Evolutionary conservation across 345 rosid genomes (phyloP).

Genomic region (Acer campestre): DNA sequence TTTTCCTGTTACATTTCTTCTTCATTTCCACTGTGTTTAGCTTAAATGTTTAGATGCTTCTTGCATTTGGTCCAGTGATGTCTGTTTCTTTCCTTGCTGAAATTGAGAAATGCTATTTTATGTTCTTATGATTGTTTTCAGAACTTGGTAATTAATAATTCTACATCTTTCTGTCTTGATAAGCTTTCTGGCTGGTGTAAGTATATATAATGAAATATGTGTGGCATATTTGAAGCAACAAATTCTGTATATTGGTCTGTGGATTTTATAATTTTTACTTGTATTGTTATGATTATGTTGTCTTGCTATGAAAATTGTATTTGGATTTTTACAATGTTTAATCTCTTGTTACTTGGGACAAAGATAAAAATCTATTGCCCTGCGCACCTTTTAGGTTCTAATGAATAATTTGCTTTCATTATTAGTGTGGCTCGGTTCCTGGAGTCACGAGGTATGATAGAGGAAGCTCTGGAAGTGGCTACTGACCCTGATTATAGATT

Average conservation of each 20-base stretch:
- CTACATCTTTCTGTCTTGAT: not conserved
- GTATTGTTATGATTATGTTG: not conserved
- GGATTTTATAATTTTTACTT: not conserved
- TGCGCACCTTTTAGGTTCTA: slow-evolving; percentile 1
- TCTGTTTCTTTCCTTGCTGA: not conserved
- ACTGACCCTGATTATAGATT: slow-evolving; percentile 96
- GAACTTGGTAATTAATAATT: not conserved
- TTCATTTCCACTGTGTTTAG: not conserved
- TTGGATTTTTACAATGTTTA: not conserved
- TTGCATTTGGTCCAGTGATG: not conserved
- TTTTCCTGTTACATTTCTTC: not conserved
- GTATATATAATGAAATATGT: not conserved
- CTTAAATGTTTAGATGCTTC: not conserved
- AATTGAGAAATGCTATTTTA: not conserved
- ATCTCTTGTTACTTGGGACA: not conserved
- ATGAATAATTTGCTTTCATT: slow-evolving; percentile 30
- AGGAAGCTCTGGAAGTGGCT: slow-evolving; percentile 95
- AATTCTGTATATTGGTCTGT: not conserved
- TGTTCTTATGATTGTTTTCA: not conserved
- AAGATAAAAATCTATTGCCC: not conserved
- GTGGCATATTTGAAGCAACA: not conserved
- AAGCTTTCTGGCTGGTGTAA: not conserved
- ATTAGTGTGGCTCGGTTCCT: slow-evolving; percentile 94
- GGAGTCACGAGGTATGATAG: slow-evolving; percentile 98
- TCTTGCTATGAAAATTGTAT: not conserved